Base-by-base conservation (phyloP, 768 basidiomycete species). In the Lactifluus pinguis region DNA sequence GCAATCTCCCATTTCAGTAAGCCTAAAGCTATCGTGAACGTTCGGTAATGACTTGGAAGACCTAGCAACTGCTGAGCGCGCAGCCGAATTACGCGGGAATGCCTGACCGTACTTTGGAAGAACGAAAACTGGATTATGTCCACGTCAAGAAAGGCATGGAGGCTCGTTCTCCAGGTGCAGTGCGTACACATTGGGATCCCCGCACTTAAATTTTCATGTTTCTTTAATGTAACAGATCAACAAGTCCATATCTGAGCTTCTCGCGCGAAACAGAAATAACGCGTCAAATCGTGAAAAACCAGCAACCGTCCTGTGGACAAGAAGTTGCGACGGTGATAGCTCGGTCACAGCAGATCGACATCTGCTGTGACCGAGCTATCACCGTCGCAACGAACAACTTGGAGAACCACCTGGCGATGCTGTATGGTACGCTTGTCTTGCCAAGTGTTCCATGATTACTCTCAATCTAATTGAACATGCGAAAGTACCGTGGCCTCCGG, bases 191-290 rank as follows among this genome's bases (percentile, higher is more conserved):
- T 13, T 59, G 36, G 25, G n/a, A 10, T 11, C 11, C 39, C n/a
- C 34, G 41, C 36, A 13, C 10, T 54, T 19, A 36, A 21, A 29
- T 25, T 54, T 17, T 41, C 45, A 48, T 36, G 21, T 55, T 65
- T 29, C 21, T 30, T 54, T 30, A 54, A n/a, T 5, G 17, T 53
- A 41, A 50, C 55, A 69, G 90, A 76, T 84, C 38, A 90, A 80
- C 60, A 86, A 81, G 69, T 81, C 82, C 6, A 85, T 92, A 34
- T 87, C 90, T 3, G 70, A 75, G 47, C 86, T 92, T 58, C 79
- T 92, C 1, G 86, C 87, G 0, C 75, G 77, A 52, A 90, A 84
- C 55, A 80, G 83, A 49, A 90, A 88, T 65, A 83, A 89, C 67
- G 79, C 79, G 41, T 92, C 89, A 10, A 92, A 92, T 67, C 83